A percentile compares a stretch with the other conserved stretches of the same genome.
Conservation (phyloP, 2,329 filamentous ascomycete species). For the Penicillium hesseltinei region DNA sequence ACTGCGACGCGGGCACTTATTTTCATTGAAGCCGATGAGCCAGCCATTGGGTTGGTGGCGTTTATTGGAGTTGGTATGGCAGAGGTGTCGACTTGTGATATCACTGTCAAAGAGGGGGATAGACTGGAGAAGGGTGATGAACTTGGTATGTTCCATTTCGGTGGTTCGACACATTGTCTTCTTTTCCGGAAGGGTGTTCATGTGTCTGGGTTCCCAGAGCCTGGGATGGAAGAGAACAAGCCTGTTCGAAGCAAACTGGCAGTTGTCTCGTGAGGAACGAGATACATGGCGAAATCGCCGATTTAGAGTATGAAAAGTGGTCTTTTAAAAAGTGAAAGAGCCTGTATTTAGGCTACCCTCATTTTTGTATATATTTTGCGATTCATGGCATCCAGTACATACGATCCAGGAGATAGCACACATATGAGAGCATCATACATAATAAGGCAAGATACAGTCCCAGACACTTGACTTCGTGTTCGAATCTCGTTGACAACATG, state of each 20-base stretch:
- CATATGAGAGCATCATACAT: no score
- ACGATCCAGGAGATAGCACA: not conserved
- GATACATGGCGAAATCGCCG: not conserved
- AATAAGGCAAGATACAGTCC: no score
- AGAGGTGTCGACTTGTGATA: conserved; percentile 71
- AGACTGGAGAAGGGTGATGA: conserved; percentile 67
- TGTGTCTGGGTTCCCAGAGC: conserved; percentile 29
- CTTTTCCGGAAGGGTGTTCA: conserved; percentile 52
- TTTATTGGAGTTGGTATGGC: conserved; percentile 74
- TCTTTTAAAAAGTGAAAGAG: not conserved
- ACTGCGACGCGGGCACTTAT: conserved; percentile 69
- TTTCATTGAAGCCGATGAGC: conserved; percentile 67
- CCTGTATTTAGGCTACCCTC: not conserved
- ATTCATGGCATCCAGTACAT: not conserved
- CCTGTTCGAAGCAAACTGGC: conserved; percentile 30
- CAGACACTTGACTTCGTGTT: no score
- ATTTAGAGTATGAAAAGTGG: not conserved
- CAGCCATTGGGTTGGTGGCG: conserved; percentile 64
- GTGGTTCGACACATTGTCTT: conserved; percentile 69
- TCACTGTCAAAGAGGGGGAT: conserved; percentile 66
- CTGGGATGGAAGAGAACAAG: conserved; percentile 25
- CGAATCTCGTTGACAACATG: no score
- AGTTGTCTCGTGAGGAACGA: conserved; percentile 8
- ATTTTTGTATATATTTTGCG: no score
- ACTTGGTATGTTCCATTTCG: conserved; percentile 77